Base-by-base conservation (phyloP, 495 filamentous ascomycete genomes). In the Wilcoxina mikolae region DNA sequence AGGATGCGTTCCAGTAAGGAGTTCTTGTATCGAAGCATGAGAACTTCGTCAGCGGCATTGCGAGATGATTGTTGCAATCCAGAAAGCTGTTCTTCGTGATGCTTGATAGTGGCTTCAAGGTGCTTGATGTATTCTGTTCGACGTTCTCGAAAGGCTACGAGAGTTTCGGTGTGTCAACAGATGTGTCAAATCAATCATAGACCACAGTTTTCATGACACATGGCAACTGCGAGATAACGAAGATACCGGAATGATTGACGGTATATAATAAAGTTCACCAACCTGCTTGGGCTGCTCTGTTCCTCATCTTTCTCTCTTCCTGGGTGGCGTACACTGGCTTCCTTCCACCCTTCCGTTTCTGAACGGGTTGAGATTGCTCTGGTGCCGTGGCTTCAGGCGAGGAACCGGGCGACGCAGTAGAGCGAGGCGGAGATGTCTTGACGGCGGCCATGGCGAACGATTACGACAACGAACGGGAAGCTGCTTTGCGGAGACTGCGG, bases 121-220 rank as follows among this genome's bases (percentile, higher is more conserved):
- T 98, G 93, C 71, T 95, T 95, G 73, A 98, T 98, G 68, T 98
- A 98, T 72, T 98, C 91, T 25, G 93, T 96, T 57, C 91, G 81
- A 56, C 91, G 81, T 69, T 98, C 91, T 44, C 91, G 82, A 65
- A 98, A 98, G 26, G 91, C 64, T 66, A 58, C 18, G n/a, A n/a
- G n/a, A n/a, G n/a, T 60, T 64, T 65, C 24, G 57, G 65, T 65
- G 62, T 65, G 62, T 65, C 62, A 65, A 64, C 35, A 51, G 35
- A 65, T 64, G 60, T 50, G 54, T 55, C 57, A 64, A 65, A 54
- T 27, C 38, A 27, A 43, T 38, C 28, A 54, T 58, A 55, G 43
- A 55, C 50, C 54, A 58, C 51, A 58, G 31, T 60, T 64, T 53
- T 52, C 54, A 65, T 65, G 62, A 65, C 62, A 65, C 62, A 65